These are phyloP conservation scores for Omphalotus olearius DNA, from an alignment of 1,284 basidiomycete genomes.

Conservation along the genomic window DNA sequence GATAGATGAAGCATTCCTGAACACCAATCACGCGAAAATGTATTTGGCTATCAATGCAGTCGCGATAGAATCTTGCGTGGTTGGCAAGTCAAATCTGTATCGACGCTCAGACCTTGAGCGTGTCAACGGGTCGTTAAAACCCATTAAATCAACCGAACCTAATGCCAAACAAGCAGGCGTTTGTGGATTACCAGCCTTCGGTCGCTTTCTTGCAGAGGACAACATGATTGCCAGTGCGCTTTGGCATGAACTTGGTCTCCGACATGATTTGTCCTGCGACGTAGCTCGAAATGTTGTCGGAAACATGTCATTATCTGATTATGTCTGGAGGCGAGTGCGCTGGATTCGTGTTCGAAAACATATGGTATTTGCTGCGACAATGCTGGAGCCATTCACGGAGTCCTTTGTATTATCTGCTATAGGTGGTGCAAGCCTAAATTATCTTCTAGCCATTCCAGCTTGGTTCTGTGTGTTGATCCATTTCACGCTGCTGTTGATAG, in stretches of 20 bases:
- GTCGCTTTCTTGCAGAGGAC: slow-evolving; percentile 89
- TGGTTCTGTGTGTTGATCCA: slow-evolving; percentile 57
- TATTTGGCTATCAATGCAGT: slow-evolving; percentile 92
- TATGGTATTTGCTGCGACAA: slow-evolving; percentile 82
- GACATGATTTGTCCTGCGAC: slow-evolving; percentile 86
- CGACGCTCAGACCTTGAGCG: slow-evolving; percentile 83
- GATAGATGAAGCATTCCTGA: slow-evolving; percentile 92
- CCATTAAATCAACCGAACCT: slow-evolving; percentile 25
- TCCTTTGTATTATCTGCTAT: slow-evolving; percentile 68
- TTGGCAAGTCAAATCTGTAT: slow-evolving; percentile 96
- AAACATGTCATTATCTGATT: slow-evolving; percentile 76
- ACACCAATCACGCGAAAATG: slow-evolving; percentile 99
- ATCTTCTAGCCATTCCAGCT: slow-evolving; percentile 46
- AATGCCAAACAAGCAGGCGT: slow-evolving; percentile 27
- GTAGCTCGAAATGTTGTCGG: slow-evolving; percentile 87
- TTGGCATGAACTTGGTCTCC: slow-evolving; percentile 86
- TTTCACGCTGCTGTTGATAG: slow-evolving; percentile 52
- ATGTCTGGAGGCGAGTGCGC: slow-evolving; percentile 81
- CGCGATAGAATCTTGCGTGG: slow-evolving; percentile 91
- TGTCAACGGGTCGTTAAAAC: slow-evolving; percentile 58
- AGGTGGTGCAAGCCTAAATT: slow-evolving; percentile 51
- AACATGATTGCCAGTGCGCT: slow-evolving; percentile 90
- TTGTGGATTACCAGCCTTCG: slow-evolving; percentile 73
- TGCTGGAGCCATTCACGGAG: slow-evolving; percentile 90
- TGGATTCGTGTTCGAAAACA: slow-evolving; percentile 95